A percentile compares a stretch with the other conserved stretches of the same genome.
These are phyloP conservation scores for Hyphopichia buzzinii DNA, from an alignment of 1,139 yeast species.

Conservation along the genomic window DNA sequence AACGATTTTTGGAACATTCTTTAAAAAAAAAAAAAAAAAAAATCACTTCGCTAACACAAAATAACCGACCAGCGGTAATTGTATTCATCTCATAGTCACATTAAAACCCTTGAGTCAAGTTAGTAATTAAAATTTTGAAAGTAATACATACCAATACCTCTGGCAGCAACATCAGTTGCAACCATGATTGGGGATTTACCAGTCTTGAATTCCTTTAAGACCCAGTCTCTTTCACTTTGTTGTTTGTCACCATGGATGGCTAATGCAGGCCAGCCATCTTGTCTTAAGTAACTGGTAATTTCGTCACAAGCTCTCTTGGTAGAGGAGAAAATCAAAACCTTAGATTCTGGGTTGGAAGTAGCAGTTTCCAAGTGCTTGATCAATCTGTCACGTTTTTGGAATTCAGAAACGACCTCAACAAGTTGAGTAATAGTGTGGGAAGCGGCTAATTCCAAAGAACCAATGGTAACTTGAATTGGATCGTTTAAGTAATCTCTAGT, in stretches of 20 bases:
- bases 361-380: conserved; percentile 81
- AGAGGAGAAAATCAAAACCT: conserved; percentile 84
- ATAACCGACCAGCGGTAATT: not conserved
- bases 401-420: conserved; percentile 88
- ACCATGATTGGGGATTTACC: conserved; percentile 97
- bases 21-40: conserved; percentile 6
- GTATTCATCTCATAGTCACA: not conserved
- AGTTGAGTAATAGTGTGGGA: conserved; percentile 94
- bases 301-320: conserved; percentile 98
- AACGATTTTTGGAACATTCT: not conserved
- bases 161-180: conserved; percentile 99
- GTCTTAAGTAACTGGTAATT: conserved; percentile 84
- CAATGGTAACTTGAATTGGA: conserved; percentile 94
- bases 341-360: conserved; percentile 73
- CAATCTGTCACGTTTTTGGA: conserved; percentile 89
- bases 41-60: conserved; percentile 1
- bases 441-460: conserved; percentile 94
- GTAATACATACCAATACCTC: conserved; percentile 96
- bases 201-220: conserved; percentile 81
- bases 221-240: conserved; percentile 99
- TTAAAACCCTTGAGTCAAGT: conserved; percentile 7
- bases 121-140: conserved; percentile 18
- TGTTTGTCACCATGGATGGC: conserved; percentile 99
- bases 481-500: conserved; percentile 89
- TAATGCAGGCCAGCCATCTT: conserved; percentile 98